A percentile compares a stretch with the other conserved stretches of the same genome.
These are phyloP conservation scores for Fusarium annulatum DNA, from an alignment of 2,329 filamentous ascomycete species.

Conservation along the genomic window DNA sequence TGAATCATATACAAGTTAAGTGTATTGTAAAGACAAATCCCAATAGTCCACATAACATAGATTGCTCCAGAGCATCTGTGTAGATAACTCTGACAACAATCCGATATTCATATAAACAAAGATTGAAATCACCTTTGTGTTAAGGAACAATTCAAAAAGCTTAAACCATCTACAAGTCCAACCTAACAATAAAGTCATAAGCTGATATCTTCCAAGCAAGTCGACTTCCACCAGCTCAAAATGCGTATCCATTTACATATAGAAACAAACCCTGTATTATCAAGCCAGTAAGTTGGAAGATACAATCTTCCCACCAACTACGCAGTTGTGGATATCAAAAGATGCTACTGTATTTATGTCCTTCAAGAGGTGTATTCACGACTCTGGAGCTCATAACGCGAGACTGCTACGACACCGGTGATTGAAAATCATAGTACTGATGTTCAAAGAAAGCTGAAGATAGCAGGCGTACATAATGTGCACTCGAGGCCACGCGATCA, in stretches of 20 bases:
- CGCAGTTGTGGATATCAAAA: neutral
- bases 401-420: too few species aligned
- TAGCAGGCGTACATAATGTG: too few species aligned
- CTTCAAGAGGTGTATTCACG: neutral
- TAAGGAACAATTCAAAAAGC: neutral
- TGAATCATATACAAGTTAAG: neutral
- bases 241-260: too few species aligned
- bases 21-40: neutral
- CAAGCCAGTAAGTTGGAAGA: neutral
- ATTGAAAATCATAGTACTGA: neutral
- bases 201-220: accelerated
- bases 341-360: neutral
- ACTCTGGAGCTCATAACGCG: neutral
- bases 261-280: neutral
- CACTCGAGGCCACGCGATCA: neutral
- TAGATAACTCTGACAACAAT: neutral
- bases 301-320: neutral
- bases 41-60: neutral
- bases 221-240: too few species aligned
- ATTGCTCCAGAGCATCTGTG: neutral
- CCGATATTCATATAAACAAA: neutral
- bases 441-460: too few species aligned
- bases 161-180: too few species aligned
- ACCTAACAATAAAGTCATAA: neutral
- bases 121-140: neutral